These are phyloP conservation scores for Lippia alba DNA, from an alignment of 305 asterid genomes.

Conservation along the genomic window DNA sequence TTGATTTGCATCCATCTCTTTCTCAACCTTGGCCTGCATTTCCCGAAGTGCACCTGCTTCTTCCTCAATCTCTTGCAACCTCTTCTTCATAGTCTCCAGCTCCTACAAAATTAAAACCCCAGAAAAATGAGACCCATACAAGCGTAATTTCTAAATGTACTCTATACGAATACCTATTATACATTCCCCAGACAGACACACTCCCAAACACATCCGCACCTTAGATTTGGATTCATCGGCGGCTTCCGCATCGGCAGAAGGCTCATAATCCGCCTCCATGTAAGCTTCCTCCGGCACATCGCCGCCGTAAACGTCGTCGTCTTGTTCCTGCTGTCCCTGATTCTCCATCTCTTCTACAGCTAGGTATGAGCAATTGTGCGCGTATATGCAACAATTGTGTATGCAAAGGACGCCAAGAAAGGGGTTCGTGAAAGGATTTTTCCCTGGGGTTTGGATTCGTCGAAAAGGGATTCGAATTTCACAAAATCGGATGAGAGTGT, in stretches of 20 bases:
- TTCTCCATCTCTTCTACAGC: constrained; percentile 42
- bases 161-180: too few species aligned
- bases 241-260: constrained; percentile 49
- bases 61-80: constrained; percentile 80
- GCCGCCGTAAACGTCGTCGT: constrained; percentile 58
- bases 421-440: background rate
- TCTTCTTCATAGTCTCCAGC: constrained; percentile 74
- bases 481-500: background rate
- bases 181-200: background rate
- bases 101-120: constrained; percentile 52
- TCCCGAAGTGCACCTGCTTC: constrained; percentile 85
- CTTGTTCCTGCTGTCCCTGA: constrained; percentile 52
- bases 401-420: constrained; percentile 2
- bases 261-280: constrained; percentile 60
- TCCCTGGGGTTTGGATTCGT: constrained; percentile 38
- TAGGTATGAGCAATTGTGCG: constrained; percentile 27
- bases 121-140: constrained; percentile 15
- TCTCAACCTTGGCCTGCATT: constrained; percentile 78
- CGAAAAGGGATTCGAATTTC: constrained; percentile 38
- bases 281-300: constrained; percentile 62
- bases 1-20: constrained; percentile 64
- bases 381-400: background rate
- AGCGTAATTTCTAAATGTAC: constrained; percentile 9
- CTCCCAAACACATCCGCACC: constrained; percentile 27
- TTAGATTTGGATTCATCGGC: constrained; percentile 50